phyloP scores from a whole-genome alignment of 163 green algal species.

The Chlorella variabilis region DNA sequence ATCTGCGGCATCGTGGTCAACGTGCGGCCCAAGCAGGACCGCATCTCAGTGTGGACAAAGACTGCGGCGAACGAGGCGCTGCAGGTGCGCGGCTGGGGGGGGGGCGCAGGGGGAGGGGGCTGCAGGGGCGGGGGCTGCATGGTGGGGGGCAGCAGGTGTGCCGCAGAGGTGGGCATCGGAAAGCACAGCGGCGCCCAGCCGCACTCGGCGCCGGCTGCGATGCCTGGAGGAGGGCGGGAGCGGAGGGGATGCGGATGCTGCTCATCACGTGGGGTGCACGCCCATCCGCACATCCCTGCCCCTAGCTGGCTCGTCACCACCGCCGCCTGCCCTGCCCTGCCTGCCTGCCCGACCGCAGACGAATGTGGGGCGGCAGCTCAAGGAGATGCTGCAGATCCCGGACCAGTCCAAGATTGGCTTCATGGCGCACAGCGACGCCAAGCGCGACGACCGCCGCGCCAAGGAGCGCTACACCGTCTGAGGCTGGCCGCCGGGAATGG shows the following conservation, averaged over 20 bases:
- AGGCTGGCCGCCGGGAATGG: neutral
- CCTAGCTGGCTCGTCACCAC: no score
- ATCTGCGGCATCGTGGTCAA: slow-evolving; percentile 96
- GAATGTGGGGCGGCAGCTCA: slow-evolving; percentile 88
- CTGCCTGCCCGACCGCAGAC: slow-evolving; percentile 70
- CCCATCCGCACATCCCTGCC: no score
- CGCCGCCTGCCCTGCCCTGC: neutral
- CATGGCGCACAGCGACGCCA: slow-evolving; percentile 71
- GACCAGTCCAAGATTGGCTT: slow-evolving; percentile 79
- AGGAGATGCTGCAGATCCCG: slow-evolving; percentile 83
- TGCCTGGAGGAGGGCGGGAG: no score
- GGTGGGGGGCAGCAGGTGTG: neutral
- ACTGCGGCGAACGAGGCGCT: slow-evolving; percentile 93
- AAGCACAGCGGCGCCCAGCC: neutral
- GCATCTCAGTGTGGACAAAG: slow-evolving; percentile 96
- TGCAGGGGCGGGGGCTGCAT: no score
- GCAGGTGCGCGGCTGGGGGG: slow-evolving; percentile 64
- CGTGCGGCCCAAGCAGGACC: slow-evolving; percentile 86
- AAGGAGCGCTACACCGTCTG: slow-evolving; percentile 84
- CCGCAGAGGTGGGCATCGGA: no score
- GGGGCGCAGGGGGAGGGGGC: neutral
- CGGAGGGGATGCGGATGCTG: no score
- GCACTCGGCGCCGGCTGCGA: neutral
- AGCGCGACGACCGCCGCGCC: slow-evolving; percentile 70
- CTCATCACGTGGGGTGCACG: no score